Percentiles rank a stretch among this genome's conserved stretches.
phyloP scores from a whole-genome alignment of 768 basidiomycete species.

The Suillus clintonianus region DNA sequence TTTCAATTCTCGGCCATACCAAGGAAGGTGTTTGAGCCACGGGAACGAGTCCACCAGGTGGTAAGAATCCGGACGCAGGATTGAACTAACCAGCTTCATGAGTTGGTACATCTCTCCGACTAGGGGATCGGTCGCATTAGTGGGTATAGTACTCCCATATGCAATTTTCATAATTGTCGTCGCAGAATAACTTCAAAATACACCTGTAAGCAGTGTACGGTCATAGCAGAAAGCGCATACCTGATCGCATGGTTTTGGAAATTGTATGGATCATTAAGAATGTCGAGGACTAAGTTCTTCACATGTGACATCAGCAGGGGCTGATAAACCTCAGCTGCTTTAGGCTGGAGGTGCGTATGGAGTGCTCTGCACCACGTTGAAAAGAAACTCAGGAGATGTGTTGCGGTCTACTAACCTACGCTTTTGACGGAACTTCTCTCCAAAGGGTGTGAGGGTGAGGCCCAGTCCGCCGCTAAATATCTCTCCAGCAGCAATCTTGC shows the following conservation, averaged over 20 bases:
- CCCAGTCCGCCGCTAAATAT: neutral
- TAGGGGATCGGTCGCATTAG: neutral
- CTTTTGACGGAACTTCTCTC: neutral
- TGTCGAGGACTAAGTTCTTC: neutral
- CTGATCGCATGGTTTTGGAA: neutral
- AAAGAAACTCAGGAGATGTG: neutral
- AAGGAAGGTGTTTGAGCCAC: neutral
- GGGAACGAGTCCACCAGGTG: neutral
- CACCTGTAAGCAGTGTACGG: neutral
- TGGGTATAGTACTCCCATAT: neutral
- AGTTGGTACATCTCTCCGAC: neutral
- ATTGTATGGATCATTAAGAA: neutral
- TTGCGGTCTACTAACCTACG: neutral
- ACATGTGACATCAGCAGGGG: neutral
- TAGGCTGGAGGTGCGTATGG: neutral
- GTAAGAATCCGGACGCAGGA: neutral
- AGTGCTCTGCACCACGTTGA: neutral
- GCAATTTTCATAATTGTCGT: neutral
- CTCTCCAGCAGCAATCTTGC: neutral
- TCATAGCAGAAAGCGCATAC: neutral
- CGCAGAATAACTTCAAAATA: neutral
- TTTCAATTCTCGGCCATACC: neutral
- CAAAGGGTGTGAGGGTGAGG: neutral
- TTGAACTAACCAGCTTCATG: constrained; percentile 13
- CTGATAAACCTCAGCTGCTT: neutral